These are phyloP conservation scores for Brachypodium distachyon DNA, from an alignment of 202 grass and related monocot species.

Conservation along the genomic window DNA sequence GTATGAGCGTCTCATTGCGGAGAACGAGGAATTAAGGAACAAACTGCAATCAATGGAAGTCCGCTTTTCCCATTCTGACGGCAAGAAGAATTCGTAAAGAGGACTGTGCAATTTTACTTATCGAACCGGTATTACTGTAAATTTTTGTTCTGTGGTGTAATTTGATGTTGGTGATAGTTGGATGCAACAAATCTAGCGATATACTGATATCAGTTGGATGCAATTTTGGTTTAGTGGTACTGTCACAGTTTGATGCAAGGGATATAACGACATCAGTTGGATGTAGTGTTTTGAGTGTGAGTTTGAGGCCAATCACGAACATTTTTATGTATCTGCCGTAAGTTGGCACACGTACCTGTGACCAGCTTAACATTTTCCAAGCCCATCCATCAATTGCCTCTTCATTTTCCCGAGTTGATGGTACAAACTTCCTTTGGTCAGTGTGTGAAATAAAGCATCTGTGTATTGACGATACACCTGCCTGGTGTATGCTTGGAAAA, in stretches of 20 bases:
- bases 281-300: neutral
- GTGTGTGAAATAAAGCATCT: too few species aligned
- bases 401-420: too few species aligned
- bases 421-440: too few species aligned
- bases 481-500: too few species aligned
- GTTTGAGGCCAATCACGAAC: neutral
- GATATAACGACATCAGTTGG: neutral
- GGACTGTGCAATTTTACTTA: neutral
- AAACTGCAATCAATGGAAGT: conserved; percentile 52
- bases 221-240: too few species aligned
- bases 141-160: neutral
- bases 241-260: too few species aligned
- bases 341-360: too few species aligned
- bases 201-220: too few species aligned
- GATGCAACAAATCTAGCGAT: too few species aligned
- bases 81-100: conserved; percentile 45
- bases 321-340: too few species aligned
- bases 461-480: too few species aligned
- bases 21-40: conserved; percentile 45
- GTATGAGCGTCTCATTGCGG: conserved; percentile 55
- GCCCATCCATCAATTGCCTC: neutral
- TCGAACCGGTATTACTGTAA: neutral
- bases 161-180: neutral
- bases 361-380: neutral
- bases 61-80: conserved; percentile 41